Base-by-base conservation (phyloP, 176 grass and related monocot species). In the Alopecurus myosuroides region DNA sequence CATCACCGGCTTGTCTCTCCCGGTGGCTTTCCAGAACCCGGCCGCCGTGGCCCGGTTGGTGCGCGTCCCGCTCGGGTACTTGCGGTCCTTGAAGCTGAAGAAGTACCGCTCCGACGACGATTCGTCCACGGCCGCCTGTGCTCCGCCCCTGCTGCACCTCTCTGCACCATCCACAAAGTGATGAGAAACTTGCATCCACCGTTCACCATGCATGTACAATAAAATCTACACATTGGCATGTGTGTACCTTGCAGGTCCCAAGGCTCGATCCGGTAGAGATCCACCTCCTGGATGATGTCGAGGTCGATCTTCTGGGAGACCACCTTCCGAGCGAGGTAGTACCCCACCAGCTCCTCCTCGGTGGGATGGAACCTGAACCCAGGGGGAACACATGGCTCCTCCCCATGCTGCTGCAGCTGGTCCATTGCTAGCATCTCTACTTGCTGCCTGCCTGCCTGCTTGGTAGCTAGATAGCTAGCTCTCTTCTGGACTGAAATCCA, bases 11-110 rank as follows among this genome's bases (percentile, higher is more conserved):
- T 98, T 98, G 90, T 98, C 95, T 18, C 95, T 74, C 3, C 95
- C 95, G 0, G 95, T 98, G 2, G 95, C 95, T 89, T 98, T 98
- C 95, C 95, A 98, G 77, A 98, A 98, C n/a, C 95, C 95, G 0
- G 88, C 88, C 18, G 84, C 40, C 12, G 95, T 98, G 29, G 95
- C 92, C 5, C 95, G 84, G 74, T 94, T 98, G 0, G 92, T 98
- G 35, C 95, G 79, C 9, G 92, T 98, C 12, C 95, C 92, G 63
- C 92, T 94, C 7, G 91, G 91, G 37, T 97, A 91, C 77, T 97
- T 97, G 29, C 94, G 79, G 62, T 94, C 94, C 56, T 94, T 97
- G 85, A 74, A 94, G 78, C 89, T 97, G 69, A 97, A 97, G 70
- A 97, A 97, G 63, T 94, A 97, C 79, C 89, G 89, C 73, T 92